These are phyloP conservation scores for Tricholoma sp. DNA, from an alignment of 768 basidiomycete genomes.

Conservation along the genomic window DNA sequence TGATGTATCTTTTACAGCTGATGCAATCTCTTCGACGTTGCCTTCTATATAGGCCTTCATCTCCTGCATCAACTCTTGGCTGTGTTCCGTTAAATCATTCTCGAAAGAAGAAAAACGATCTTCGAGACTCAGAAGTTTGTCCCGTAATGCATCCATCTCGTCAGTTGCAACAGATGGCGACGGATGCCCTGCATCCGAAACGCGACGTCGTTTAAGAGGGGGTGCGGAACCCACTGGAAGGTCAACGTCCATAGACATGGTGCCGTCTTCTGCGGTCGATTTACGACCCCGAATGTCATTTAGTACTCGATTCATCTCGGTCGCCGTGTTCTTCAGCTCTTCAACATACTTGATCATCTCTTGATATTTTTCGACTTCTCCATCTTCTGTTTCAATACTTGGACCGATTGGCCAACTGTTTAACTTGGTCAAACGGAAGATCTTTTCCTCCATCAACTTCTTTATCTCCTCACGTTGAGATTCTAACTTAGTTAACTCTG, in stretches of 20 bases:
- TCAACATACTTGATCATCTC: conserved; percentile 17
- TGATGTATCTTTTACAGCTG: neutral
- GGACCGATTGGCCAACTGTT: conserved; percentile 26
- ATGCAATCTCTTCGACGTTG: conserved; percentile 14
- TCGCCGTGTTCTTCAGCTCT: conserved; percentile 18
- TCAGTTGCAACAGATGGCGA: conserved; percentile 2
- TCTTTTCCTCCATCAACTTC: conserved; percentile 10
- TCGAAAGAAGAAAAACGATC: conserved; percentile 12
- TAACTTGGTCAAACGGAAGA: conserved; percentile 17
- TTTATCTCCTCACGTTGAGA: conserved; percentile 15
- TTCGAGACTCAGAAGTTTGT: conserved; percentile 16
- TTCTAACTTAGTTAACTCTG: conserved; percentile 16
- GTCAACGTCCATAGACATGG: conserved; percentile 12
- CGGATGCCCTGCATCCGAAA: conserved; percentile 9
- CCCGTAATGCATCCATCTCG: conserved; percentile 14
- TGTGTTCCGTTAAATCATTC: conserved; percentile 18
- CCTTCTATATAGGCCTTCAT: conserved; percentile 17
- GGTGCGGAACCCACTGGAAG: conserved; percentile 7
- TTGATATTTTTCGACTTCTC: conserved; percentile 14
- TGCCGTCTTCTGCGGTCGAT: neutral
- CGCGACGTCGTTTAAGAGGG: conserved; percentile 27
- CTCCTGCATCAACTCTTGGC: conserved; percentile 15
- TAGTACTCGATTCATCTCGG: conserved; percentile 17
- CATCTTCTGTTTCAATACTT: conserved; percentile 14
- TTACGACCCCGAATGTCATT: conserved; percentile 13